Evolutionary conservation across 129 eudicot species (phyloP).

Genomic region (Flaveria linearis): DNA sequence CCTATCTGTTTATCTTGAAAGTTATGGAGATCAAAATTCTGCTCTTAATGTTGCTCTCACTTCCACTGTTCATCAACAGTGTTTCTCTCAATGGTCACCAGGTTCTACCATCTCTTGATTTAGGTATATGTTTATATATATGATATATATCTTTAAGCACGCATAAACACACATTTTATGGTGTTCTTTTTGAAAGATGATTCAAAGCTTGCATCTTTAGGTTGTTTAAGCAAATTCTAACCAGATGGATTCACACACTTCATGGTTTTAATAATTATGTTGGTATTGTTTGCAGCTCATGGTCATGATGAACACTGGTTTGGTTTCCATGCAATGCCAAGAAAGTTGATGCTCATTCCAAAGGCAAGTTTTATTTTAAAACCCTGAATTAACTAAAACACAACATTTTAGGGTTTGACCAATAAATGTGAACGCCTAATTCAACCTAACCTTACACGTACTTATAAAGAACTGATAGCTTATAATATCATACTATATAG

Average conservation of each 20-base stretch:
- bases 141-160: neutral
- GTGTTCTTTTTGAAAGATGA: constrained; percentile 5
- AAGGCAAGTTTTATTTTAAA: constrained; percentile 20
- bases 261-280: neutral
- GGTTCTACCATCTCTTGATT: constrained; percentile 26
- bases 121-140: constrained; percentile 31
- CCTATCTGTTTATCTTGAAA: constrained; percentile 13
- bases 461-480: too few relatives aligned
- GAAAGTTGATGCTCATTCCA: constrained; percentile 18
- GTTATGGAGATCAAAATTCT: constrained; percentile 28
- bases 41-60: constrained; percentile 28
- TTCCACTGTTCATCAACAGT: constrained; percentile 20
- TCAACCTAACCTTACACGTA: too few relatives aligned
- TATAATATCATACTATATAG: too few relatives aligned
- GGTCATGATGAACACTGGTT: constrained; percentile 16
- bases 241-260: neutral
- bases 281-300: constrained; percentile 29
- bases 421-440: too few relatives aligned
- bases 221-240: neutral
- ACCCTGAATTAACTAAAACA: neutral
- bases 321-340: constrained; percentile 5
- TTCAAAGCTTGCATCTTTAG: neutral
- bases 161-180: constrained; percentile 19
- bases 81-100: constrained; percentile 27
- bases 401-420: neutral